phyloP scores from a whole-genome alignment of 192 early-diverging fungal species.

The Rhizoclosmatium globosum region DNA sequence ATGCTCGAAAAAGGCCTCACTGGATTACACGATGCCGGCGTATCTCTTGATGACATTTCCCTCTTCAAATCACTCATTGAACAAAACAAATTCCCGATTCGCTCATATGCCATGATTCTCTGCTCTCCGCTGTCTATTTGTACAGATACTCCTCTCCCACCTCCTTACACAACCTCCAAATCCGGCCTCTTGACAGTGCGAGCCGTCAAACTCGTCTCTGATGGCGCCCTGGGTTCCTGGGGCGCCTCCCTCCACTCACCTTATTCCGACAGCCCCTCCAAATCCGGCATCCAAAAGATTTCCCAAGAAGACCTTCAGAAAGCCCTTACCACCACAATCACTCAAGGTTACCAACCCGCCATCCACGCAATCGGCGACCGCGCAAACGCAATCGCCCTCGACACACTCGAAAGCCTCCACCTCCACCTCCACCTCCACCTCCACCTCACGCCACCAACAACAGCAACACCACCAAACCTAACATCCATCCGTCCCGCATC shows the following conservation, averaged over 20 bases:
- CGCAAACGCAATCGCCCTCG: slow-evolving; percentile 59
- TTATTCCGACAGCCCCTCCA: slow-evolving; percentile 51
- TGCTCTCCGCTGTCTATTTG: background rate
- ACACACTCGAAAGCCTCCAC: slow-evolving; percentile 52
- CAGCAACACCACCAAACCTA: background rate
- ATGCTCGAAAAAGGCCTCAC: slow-evolving; percentile 59
- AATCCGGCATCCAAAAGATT: slow-evolving; percentile 51
- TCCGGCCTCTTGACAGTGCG: slow-evolving; percentile 42
- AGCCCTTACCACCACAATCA: slow-evolving; percentile 19
- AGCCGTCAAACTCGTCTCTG: slow-evolving; percentile 64
- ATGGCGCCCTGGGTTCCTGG: slow-evolving; percentile 68
- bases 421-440: background rate
- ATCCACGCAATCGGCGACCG: slow-evolving; percentile 65
- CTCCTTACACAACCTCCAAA: background rate
- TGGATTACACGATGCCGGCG: slow-evolving; percentile 65
- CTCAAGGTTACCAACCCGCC: slow-evolving; percentile 63
- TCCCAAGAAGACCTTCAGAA: slow-evolving; percentile 7
- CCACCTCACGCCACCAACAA: background rate
- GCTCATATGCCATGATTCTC: slow-evolving; percentile 42
- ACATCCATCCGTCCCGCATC: slow-evolving; percentile 47
- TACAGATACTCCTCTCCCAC: background rate
- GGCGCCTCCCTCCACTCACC: slow-evolving; percentile 55
- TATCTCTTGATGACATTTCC: slow-evolving; percentile 39
- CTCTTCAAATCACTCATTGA: slow-evolving; percentile 51
- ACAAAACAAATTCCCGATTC: slow-evolving; percentile 37